Conservation (phyloP, 805 yeast genomes). For the Grigorovia jiainica region DNA sequence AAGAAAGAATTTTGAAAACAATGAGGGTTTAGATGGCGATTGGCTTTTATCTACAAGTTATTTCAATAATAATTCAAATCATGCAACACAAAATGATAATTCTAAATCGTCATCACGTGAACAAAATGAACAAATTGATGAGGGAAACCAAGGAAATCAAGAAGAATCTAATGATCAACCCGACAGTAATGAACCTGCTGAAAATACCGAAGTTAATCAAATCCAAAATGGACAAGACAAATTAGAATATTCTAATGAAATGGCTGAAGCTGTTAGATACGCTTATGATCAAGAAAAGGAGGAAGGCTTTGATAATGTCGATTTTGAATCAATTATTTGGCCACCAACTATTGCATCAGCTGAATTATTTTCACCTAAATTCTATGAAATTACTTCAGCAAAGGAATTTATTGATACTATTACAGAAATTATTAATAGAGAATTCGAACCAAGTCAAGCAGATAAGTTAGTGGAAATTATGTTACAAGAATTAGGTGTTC, state of each 20-base stretch:
- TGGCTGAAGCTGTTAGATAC: conserved; percentile 27
- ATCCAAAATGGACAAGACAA: background rate
- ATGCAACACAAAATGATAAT: no score
- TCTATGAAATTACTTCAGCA: conserved; percentile 22
- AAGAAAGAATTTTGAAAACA: background rate
- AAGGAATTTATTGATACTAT: conserved; percentile 29
- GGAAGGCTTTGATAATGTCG: conserved; percentile 20
- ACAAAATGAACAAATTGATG: background rate
- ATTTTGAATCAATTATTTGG: conserved; percentile 24
- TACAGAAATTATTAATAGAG: conserved; percentile 32
- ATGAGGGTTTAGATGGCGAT: background rate
- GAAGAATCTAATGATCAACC: background rate
- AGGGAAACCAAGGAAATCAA: no score
- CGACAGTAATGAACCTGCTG: background rate
- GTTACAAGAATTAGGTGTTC: conserved; percentile 35
- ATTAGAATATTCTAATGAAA: conserved; percentile 27
- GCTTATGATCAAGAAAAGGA: conserved; percentile 24
- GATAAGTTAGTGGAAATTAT: conserved; percentile 34
- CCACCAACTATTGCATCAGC: conserved; percentile 27
- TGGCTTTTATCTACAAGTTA: background rate
- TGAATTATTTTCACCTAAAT: conserved; percentile 27
- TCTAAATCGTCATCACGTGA: no score
- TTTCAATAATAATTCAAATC: background rate
- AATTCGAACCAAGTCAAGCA: conserved; percentile 35
- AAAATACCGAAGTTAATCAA: background rate